A percentile compares a stretch with the other conserved stretches of the same genome.
phyloP scores from a whole-genome alignment of 2,329 filamentous ascomycete species.

The Akanthomyces lecanii region DNA sequence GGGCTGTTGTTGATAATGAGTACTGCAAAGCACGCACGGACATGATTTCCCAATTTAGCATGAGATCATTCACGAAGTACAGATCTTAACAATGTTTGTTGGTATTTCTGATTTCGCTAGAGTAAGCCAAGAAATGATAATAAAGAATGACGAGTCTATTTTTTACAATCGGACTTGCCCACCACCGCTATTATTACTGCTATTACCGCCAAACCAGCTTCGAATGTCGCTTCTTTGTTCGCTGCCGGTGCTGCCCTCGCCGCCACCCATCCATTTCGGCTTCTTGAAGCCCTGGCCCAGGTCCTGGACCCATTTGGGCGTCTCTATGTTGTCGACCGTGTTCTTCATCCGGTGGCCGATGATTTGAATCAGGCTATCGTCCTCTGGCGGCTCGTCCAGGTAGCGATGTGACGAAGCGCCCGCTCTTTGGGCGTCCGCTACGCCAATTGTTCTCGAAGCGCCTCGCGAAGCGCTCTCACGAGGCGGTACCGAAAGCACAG shows the following conservation, averaged over 20 bases:
- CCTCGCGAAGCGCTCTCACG: constrained; percentile 31
- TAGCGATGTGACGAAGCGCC: constrained; percentile 27
- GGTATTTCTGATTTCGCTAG: neutral
- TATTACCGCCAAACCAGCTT: constrained; percentile 52
- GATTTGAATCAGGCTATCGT: constrained; percentile 78
- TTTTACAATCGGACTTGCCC: constrained; percentile 28
- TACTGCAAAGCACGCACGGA: neutral
- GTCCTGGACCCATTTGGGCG: constrained; percentile 77
- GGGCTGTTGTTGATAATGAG: too few relatives aligned
- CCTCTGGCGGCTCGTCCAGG: constrained; percentile 54
- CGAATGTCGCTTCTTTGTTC: constrained; percentile 39
- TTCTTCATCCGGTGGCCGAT: constrained; percentile 86
- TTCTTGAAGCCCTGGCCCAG: constrained; percentile 65
- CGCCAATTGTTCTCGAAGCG: constrained; percentile 39
- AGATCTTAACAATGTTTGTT: neutral
- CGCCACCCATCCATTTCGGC: constrained; percentile 75
- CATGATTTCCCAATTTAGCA: neutral
- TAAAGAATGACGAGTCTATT: neutral
- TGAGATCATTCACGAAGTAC: neutral
- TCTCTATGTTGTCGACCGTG: constrained; percentile 78
- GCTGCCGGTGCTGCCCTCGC: constrained; percentile 39
- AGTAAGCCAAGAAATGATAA: neutral
- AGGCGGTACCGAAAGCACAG: constrained; percentile 46
- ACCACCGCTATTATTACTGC: constrained; percentile 30
- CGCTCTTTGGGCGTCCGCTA: constrained; percentile 33